phyloP scores from a whole-genome alignment of 75 land plant genomes.

The Gnetum montanum region DNA sequence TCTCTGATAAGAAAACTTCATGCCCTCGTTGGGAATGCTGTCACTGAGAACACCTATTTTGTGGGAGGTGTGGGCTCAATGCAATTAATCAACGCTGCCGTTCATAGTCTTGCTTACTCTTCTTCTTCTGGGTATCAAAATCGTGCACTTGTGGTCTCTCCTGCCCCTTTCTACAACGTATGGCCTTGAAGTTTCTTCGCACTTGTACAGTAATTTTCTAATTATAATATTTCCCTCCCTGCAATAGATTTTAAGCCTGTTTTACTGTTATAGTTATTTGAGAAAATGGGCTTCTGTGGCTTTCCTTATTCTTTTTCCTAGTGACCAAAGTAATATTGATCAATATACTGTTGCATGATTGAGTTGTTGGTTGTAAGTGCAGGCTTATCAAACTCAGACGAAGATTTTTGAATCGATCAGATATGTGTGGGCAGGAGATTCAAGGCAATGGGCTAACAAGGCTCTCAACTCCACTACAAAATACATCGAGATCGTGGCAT shows the following conservation, averaged over 20 bases:
- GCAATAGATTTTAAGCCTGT: no score
- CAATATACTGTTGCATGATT: no score
- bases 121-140: not conserved
- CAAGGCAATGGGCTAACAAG: conserved; percentile 6
- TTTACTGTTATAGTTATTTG: no score
- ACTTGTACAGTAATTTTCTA: no score
- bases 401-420: conserved; percentile 19
- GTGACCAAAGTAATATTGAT: no score
- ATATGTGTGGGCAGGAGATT: conserved; percentile 44
- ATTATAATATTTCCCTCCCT: no score
- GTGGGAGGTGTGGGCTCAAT: conserved; percentile 61
- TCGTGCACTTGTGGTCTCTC: conserved; percentile 35
- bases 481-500: conserved; percentile 52
- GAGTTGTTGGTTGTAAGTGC: not conserved
- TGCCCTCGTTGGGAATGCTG: conserved; percentile 47
- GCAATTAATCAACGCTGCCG: conserved; percentile 57
- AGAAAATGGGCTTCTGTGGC: no score
- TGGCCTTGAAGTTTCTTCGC: not conserved
- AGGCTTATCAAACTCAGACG: conserved; percentile 44
- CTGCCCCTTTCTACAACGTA: conserved; percentile 48
- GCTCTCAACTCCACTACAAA: not conserved
- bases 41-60: conserved; percentile 31
- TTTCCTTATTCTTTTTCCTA: no score
- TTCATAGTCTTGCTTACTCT: conserved; percentile 30
- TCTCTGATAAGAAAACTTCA: conserved; percentile 6